phyloP scores from a whole-genome alignment of 2,329 filamentous ascomycete genomes.

The Fusarium sp. region DNA sequence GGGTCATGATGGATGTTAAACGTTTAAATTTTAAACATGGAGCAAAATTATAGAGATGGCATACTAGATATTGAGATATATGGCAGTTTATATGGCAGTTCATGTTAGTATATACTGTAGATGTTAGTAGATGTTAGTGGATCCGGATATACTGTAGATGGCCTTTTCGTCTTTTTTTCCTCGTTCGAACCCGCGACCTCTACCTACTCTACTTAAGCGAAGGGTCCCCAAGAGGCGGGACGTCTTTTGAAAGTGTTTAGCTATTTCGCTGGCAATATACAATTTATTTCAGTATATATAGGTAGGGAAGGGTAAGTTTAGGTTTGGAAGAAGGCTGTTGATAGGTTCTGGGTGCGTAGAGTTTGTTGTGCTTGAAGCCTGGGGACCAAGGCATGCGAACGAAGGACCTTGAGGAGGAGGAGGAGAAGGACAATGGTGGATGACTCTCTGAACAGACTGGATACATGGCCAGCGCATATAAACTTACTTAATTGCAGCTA shows the following conservation, averaged over 20 bases:
- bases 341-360: fast-evolving
- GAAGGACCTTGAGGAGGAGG: too few relatives aligned
- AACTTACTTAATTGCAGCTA: fast-evolving
- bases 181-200: too few relatives aligned
- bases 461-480: fast-evolving
- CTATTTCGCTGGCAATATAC: too few relatives aligned
- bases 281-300: too few relatives aligned
- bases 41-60: neutral
- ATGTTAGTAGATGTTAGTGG: neutral
- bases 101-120: neutral
- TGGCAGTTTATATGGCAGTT: neutral
- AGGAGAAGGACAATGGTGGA: neutral
- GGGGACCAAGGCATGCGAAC: too few relatives aligned
- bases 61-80: neutral
- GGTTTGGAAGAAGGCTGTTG: neutral
- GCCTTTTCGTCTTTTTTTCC: too few relatives aligned
- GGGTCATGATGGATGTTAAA: fast-evolving
- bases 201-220: too few relatives aligned
- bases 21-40: neutral
- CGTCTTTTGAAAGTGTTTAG: too few relatives aligned
- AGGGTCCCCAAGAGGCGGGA: too few relatives aligned
- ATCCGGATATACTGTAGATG: too few relatives aligned
- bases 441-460: fast-evolving
- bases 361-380: neutral
- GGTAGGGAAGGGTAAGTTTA: too few relatives aligned